Evolutionary conservation across 148 eudicot genomes (phyloP), one percentile per base, ranked within the genome.

Genomic region (Bassia scoparia): DNA sequence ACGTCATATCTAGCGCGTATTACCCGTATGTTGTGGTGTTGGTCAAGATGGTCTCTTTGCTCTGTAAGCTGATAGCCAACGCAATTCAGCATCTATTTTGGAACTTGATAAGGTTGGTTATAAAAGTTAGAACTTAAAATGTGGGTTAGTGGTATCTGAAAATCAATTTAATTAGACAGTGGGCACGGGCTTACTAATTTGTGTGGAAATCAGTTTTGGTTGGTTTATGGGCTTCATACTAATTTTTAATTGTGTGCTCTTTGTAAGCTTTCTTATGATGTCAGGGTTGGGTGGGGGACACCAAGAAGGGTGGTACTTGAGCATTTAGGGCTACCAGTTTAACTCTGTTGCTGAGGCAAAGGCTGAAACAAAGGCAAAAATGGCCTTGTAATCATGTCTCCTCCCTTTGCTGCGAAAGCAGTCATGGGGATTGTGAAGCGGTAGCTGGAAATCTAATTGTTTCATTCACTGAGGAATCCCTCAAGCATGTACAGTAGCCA

Each of bases 401-500:
- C 98, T 16, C 90, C 97, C 65, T 95, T 89, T 86, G 98, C 98
- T 65, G 97, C 97, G 24, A 86, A 85, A 77, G 98, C 98, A 70
- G 91, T 95, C 70, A 79, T 95, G 98, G 98, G 91, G 86, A 89
- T 86, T 44, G 10, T 95, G 81, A 97, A 91, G 75, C 97, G 97
- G 76, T 96, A 95, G 74, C 79, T 95, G 46, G 97, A n/a, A n/a
- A 95, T 84, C 83, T 95, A 75, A 76, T 95, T 67, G 98, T 95
- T 56, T 95, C 97, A 84, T 88, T 95, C 83, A 95, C 98, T 4
- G 97, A 95, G 98, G 98, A 83, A 91, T 95, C 74, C 98, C 98
- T 75, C 98, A n/a, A 95, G 80, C 97, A 95, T 78, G 98, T n/a
- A 95, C 83, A 95, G 98, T 88, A 87, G 81, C 29, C 35, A 10